Percentiles rank a stretch among this genome's conserved stretches.
Conservation (phyloP, 1,284 basidiomycete genomes). For the Apiotrichum veenhuisii region DNA sequence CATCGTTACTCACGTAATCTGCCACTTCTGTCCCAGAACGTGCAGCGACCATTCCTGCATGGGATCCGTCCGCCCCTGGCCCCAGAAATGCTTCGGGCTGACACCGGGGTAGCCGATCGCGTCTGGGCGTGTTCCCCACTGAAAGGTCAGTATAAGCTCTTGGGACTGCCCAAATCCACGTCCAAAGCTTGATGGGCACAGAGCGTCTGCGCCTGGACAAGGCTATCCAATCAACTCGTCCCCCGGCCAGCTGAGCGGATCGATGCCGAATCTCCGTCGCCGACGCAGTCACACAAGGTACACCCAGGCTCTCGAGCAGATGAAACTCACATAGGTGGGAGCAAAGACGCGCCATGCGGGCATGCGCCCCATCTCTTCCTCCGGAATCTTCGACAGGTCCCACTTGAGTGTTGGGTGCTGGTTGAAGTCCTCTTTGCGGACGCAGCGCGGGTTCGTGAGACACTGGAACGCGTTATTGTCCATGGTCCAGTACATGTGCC, state of each 20-base stretch:
- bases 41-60: slow-evolving; percentile 34
- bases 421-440: slow-evolving; percentile 36
- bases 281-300: too few species aligned
- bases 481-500: slow-evolving; percentile 5
- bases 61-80: slow-evolving; percentile 10
- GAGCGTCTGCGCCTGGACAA: too few species aligned
- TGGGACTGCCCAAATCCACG: background rate
- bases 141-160: background rate
- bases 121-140: slow-evolving; percentile 8
- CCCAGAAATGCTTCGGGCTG: slow-evolving; percentile 11
- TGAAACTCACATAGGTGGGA: slow-evolving; percentile 37
- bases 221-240: too few species aligned
- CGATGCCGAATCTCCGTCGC: too few species aligned
- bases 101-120: background rate
- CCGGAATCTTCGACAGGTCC: slow-evolving; percentile 23
- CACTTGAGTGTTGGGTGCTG: slow-evolving; percentile 25
- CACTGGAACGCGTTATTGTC: slow-evolving; percentile 34
- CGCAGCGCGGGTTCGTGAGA: slow-evolving; percentile 41
- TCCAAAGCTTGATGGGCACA: background rate
- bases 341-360: slow-evolving; percentile 41
- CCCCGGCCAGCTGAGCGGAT: too few species aligned
- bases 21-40: slow-evolving; percentile 42
- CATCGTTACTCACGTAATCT: slow-evolving; percentile 31
- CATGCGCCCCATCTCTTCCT: slow-evolving; percentile 34
- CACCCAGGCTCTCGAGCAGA: too few species aligned